Conservation (phyloP, 202 grass and related monocot species). For the Cymbopogon flexuosus region DNA sequence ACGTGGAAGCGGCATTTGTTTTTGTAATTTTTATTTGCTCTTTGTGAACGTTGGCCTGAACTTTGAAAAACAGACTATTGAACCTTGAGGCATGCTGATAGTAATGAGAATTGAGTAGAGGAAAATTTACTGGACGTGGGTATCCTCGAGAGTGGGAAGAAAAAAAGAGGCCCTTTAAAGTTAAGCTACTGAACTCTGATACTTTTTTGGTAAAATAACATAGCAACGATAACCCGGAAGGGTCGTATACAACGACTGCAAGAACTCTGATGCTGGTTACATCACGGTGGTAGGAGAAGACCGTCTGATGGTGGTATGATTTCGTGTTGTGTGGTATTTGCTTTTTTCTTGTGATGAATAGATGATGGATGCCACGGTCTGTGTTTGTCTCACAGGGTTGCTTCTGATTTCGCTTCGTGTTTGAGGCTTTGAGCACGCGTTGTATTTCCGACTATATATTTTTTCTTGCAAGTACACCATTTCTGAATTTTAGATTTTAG, state of each 20-base stretch:
- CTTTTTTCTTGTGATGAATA: neutral
- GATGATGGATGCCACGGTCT: neutral
- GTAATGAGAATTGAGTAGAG: neutral
- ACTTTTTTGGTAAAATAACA: neutral
- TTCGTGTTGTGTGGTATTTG: neutral
- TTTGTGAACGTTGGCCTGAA: neutral
- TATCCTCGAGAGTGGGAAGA: neutral
- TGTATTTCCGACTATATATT: neutral
- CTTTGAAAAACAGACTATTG: constrained; percentile 5
- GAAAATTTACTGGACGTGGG: neutral
- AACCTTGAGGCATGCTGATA: neutral
- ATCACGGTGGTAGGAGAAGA: neutral
- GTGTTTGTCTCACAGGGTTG: neutral
- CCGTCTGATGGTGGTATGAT: neutral
- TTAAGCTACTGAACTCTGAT: neutral
- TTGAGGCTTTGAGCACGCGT: neutral
- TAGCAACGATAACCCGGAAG: neutral
- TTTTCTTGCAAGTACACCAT: too few relatives aligned
- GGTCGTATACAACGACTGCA: neutral
- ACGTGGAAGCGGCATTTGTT: neutral
- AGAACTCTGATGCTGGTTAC: neutral
- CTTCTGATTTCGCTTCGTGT: neutral
- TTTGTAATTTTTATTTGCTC: neutral
- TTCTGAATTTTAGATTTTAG: too few relatives aligned
- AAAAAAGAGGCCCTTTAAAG: neutral